A percentile compares a stretch with the other conserved stretches of the same genome.
Conservation (phyloP, 495 filamentous ascomycete genomes). For the Podospora didyma region DNA sequence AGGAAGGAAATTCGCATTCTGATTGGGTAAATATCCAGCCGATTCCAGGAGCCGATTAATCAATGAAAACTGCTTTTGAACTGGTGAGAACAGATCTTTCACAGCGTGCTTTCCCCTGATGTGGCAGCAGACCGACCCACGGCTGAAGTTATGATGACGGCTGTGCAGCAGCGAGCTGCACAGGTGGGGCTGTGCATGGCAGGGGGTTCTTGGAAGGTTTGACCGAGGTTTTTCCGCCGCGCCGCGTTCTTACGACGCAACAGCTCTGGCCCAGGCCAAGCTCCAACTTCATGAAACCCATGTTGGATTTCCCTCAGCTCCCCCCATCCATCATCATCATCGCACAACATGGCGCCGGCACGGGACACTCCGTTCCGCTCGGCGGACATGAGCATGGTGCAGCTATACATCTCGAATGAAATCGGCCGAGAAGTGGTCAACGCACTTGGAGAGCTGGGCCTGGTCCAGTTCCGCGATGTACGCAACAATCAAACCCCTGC, state of each 20-base stretch:
- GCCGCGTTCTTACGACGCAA: background rate
- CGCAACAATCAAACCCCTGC: slow-evolving; percentile 23
- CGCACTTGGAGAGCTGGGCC: slow-evolving; percentile 89
- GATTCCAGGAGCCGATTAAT: no score
- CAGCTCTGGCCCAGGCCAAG: slow-evolving; percentile 5
- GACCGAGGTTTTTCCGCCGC: slow-evolving; percentile 4
- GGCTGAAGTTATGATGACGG: no score
- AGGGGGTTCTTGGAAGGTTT: no score
- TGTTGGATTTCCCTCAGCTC: slow-evolving; percentile 7
- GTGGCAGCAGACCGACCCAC: no score
- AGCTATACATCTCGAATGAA: slow-evolving; percentile 98
- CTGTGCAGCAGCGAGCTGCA: no score
- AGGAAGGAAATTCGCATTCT: no score
- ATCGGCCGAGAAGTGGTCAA: slow-evolving; percentile 97
- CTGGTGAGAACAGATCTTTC: no score
- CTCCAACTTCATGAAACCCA: slow-evolving; percentile 5
- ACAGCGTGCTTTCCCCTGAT: no score
- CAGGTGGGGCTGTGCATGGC: background rate
- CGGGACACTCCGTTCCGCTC: slow-evolving; percentile 98
- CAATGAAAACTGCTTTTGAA: no score
- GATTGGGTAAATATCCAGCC: no score
- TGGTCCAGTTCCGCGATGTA: slow-evolving; percentile 97
- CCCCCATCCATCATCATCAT: slow-evolving; percentile 9
- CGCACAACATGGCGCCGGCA: slow-evolving; percentile 47
- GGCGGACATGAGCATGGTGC: slow-evolving; percentile 99